These are phyloP conservation scores for Malania oleifera DNA, from an alignment of 164 flowering plant genomes.

Conservation along the genomic window DNA sequence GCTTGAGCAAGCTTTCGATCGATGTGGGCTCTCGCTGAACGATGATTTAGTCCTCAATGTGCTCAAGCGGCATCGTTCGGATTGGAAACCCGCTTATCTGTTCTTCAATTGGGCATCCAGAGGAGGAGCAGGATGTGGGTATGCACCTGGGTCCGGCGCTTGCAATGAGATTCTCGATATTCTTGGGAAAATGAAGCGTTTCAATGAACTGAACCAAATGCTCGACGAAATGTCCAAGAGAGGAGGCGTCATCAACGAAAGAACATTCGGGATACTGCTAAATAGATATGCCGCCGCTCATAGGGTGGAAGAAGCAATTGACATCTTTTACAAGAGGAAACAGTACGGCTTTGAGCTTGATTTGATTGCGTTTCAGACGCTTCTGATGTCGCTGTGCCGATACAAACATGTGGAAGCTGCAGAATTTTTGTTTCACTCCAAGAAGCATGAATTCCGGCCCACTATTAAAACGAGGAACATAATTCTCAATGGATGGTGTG, in stretches of 20 bases:
- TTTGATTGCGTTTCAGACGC: slow-evolving; percentile 59
- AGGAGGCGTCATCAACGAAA: slow-evolving; percentile 40
- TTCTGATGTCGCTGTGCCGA: slow-evolving; percentile 65
- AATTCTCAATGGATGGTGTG: slow-evolving; percentile 90
- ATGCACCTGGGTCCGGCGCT: slow-evolving; percentile 30
- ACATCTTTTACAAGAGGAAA: slow-evolving; percentile 46
- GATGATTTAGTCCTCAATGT: slow-evolving; percentile 64
- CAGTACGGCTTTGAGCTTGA: slow-evolving; percentile 53
- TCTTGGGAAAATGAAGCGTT: slow-evolving; percentile 60
- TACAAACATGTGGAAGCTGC: slow-evolving; percentile 86
- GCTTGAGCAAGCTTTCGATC: slow-evolving; percentile 39
- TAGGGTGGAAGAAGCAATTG: slow-evolving; percentile 61
- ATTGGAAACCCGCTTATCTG: slow-evolving; percentile 58
- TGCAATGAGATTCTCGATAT: slow-evolving; percentile 69
- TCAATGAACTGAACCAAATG: slow-evolving; percentile 50
- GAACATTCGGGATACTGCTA: slow-evolving; percentile 47
- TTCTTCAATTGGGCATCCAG: slow-evolving; percentile 67
- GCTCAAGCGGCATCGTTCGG: slow-evolving; percentile 55
- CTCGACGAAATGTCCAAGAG: slow-evolving; percentile 74
- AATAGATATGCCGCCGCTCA: slow-evolving; percentile 69
- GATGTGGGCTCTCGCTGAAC: slow-evolving; percentile 24
- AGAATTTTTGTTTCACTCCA: slow-evolving; percentile 51
- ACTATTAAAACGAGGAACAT: slow-evolving; percentile 70
- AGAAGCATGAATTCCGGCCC: slow-evolving; percentile 38
- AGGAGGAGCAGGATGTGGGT: slow-evolving; percentile 14